These are phyloP conservation scores for Colletotrichum orchidophilum DNA, from an alignment of 2,329 filamentous ascomycete species.

Conservation along the genomic window DNA sequence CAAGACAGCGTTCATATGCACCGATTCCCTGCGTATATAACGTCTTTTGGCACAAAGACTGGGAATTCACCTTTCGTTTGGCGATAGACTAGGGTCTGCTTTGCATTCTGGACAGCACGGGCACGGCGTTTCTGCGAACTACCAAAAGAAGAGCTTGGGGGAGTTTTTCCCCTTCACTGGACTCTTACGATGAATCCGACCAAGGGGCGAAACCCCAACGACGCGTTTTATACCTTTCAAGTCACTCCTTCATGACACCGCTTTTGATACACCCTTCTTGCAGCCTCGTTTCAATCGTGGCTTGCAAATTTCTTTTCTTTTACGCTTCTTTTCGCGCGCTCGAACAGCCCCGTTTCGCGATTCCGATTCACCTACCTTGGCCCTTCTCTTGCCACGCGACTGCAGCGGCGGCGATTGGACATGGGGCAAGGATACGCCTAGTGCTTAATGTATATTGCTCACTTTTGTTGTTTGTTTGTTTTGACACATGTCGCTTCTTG, in stretches of 20 bases:
- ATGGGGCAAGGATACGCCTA: conserved; percentile 25
- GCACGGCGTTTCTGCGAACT: conserved; percentile 34
- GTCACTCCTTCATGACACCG: conserved; percentile 34
- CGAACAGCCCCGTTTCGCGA: conserved; percentile 19
- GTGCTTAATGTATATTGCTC: conserved; percentile 36
- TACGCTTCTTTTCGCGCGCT: conserved; percentile 47
- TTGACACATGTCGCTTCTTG: conserved; percentile 4
- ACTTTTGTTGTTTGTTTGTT: conserved; percentile 13
- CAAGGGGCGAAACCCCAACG: conserved; percentile 15
- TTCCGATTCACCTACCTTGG: conserved; percentile 38
- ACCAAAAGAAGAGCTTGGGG: conserved; percentile 14
- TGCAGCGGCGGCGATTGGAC: conserved; percentile 18
- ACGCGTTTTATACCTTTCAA: conserved; percentile 33
- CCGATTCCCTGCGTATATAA: conserved; percentile 28
- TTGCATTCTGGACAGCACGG: conserved; percentile 33
- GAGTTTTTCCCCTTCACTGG: not conserved
- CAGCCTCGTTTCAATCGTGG: conserved; percentile 6
- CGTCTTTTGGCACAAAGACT: conserved; percentile 25
- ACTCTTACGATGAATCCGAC: conserved; percentile 27
- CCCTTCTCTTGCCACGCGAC: not conserved
- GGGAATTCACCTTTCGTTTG: conserved; percentile 33
- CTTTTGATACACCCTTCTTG: conserved; percentile 37
- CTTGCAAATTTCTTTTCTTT: conserved; percentile 34
- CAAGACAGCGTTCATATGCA: conserved; percentile 11
- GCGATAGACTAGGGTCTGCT: conserved; percentile 31